Base-by-base conservation (phyloP, 768 basidiomycete genomes). In the Mycena kentingensis region DNA sequence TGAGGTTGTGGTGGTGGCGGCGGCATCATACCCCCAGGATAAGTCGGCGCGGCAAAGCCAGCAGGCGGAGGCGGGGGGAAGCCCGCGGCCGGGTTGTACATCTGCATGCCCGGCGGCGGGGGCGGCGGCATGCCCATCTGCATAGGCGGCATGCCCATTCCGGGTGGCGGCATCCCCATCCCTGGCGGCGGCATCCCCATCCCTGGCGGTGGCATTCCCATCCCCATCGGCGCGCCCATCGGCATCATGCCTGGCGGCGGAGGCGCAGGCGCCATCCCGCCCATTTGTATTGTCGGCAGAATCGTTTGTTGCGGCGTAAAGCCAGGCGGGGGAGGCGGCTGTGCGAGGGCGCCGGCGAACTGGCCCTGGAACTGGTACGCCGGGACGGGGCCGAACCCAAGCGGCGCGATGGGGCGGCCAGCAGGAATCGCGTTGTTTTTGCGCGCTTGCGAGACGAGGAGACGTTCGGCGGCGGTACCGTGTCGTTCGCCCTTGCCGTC, bases 401-500 rank as follows among this genome's bases (percentile, higher is more conserved):
- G 84, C 16, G 85, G 85, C 19, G 85, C 84, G 0, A 87, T 81
- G 6, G 89, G 88, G 1, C 90, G 89, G 1, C 90, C 83, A 12
- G 85, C 82, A 5, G 92, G 92, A 4, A 94, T 75, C 2, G 91
- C 92, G 60, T 95, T 94, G 72, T 96, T 94, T 73, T 96, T 97
- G 60, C 92, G 83, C 41, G 96, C 97, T 69, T 98, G 95, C 2
- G 93, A 85, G 3, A 95, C 94, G 61, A 99, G 82, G 28, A 98
- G 83, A 51, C 97, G 86, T 73, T 99, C 97, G n/a, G 97, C 95
- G 15, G 89, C 78, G 11, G 96, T 97, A 25, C 97, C 97, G 64
- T 98, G 97, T 4, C 97, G 83, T 70, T 99, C 97, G 51, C 96
- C 96, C 67, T 98, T 96, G 37, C 93, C 94, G 65, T 98, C 97